Evolutionary conservation across 441 rosid species (phyloP).

Genomic region (Rhodomyrtus psidioides): DNA sequence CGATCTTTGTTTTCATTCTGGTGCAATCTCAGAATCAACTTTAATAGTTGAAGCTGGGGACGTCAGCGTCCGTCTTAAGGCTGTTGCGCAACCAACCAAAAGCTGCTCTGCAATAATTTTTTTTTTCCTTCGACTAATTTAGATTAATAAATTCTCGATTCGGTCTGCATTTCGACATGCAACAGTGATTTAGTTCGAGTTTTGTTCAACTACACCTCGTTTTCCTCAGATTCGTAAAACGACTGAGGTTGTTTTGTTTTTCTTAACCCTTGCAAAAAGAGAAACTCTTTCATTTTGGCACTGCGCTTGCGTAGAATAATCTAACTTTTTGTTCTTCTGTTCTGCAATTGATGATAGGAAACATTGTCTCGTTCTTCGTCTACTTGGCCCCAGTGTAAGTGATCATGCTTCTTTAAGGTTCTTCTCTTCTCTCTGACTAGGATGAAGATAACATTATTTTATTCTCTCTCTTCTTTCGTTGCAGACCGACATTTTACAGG

Average conservation of each 20-base stretch:
- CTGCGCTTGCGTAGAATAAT: not conserved
- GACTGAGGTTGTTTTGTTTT: not conserved
- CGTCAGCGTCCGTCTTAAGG: not conserved
- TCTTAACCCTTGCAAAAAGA: not conserved
- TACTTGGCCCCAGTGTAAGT: conserved; percentile 84
- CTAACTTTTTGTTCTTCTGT: not conserved
- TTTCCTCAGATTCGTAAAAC: not conserved
- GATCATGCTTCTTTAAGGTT: not conserved
- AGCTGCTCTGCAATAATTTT: not conserved
- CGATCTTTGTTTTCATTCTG: not conserved
- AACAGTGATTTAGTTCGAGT: not conserved
- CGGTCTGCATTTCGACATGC: not conserved
- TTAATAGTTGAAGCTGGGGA: not conserved
- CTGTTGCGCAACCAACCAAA: not conserved
- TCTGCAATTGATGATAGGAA: conserved; percentile 32
- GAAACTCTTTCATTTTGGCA: not conserved
- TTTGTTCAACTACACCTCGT: not conserved
- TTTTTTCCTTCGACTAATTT: not conserved
- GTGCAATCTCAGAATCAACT: not conserved
- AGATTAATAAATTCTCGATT: not conserved
- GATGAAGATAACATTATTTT: not conserved
- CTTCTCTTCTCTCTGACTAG: not conserved
- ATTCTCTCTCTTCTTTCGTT: not conserved
- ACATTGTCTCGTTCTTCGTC: conserved; percentile 62
- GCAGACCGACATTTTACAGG: conserved; percentile 69